Conservation (phyloP, 1,284 basidiomycete genomes). For the Rhodotorula sp. region DNA sequence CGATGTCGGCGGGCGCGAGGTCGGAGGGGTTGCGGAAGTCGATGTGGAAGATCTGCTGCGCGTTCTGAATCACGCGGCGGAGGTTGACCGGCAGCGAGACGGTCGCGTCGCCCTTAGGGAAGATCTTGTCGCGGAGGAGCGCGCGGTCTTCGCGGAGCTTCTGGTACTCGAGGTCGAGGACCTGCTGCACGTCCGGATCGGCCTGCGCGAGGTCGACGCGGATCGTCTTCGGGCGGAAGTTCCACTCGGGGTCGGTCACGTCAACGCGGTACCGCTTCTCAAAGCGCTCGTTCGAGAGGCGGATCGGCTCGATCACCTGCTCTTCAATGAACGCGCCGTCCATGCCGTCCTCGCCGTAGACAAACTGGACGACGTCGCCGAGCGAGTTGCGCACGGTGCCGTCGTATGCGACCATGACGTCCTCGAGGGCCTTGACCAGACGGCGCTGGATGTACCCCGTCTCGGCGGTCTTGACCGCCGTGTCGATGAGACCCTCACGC, state of each 20-base stretch:
- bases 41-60: slow-evolving; percentile 95
- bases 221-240: slow-evolving; percentile 64
- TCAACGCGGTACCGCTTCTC: slow-evolving; percentile 90
- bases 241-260: slow-evolving; percentile 68
- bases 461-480: slow-evolving; percentile 99
- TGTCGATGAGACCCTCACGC: slow-evolving; percentile 98
- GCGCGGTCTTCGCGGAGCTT: slow-evolving; percentile 76
- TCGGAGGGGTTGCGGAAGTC: slow-evolving; percentile 91
- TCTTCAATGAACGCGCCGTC: slow-evolving; percentile 97
- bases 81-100: slow-evolving; percentile 92
- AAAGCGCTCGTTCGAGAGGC: slow-evolving; percentile 79
- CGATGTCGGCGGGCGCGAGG: slow-evolving; percentile 82
- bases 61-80: slow-evolving; percentile 91
- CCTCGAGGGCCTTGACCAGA: slow-evolving; percentile 95
- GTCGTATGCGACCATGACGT: slow-evolving; percentile 96
- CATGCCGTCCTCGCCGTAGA: slow-evolving; percentile 98
- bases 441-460: slow-evolving; percentile 99
- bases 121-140: slow-evolving; percentile 77
- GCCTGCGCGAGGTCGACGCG: slow-evolving; percentile 94
- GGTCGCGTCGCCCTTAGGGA: slow-evolving; percentile 66
- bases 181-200: slow-evolving; percentile 77
- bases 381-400: slow-evolving; percentile 96
- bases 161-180: slow-evolving; percentile 84
- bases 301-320: slow-evolving; percentile 87
- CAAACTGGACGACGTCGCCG: slow-evolving; percentile 92